Conservation (phyloP, 139 green algal species). For the Coccomyxa sp. region DNA sequence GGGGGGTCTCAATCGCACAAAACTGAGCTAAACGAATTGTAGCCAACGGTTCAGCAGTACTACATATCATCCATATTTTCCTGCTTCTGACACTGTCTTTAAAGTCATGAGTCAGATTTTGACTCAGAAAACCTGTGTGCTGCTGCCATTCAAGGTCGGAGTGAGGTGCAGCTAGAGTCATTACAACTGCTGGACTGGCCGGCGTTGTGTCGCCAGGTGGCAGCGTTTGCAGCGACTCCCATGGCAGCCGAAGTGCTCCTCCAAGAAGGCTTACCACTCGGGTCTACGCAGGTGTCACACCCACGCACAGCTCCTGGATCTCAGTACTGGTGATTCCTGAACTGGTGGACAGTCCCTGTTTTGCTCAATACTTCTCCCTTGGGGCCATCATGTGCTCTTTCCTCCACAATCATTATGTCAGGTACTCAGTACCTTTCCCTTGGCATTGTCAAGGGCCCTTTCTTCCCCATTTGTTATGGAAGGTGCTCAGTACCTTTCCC, state of each 20-base stretch:
- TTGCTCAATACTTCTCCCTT: not conserved
- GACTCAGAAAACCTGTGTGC: too few relatives aligned
- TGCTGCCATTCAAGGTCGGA: too few relatives aligned
- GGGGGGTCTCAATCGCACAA: too few relatives aligned
- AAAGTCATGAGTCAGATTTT: too few relatives aligned
- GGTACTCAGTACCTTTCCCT: not conserved
- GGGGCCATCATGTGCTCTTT: not conserved
- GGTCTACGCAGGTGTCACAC: slow-evolving; percentile 15
- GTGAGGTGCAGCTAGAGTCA: slow-evolving; percentile 36
- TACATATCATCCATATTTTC: too few relatives aligned
- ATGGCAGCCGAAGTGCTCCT: slow-evolving; percentile 49
- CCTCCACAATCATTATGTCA: not conserved
- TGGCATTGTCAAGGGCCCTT: too few relatives aligned
- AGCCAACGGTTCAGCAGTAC: too few relatives aligned
- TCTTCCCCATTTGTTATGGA: too few relatives aligned
- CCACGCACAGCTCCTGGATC: too few relatives aligned
- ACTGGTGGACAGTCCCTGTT: not conserved
- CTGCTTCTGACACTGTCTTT: too few relatives aligned
- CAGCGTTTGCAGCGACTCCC: slow-evolving; percentile 60
- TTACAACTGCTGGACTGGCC: slow-evolving; percentile 65
- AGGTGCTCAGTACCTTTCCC: not conserved
- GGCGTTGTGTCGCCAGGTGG: slow-evolving; percentile 66
- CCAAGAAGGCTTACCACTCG: slow-evolving; percentile 34
- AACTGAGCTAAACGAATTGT: too few relatives aligned
- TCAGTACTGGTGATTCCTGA: too few relatives aligned